Conservation (phyloP, 768 basidiomycete genomes). For the Lactarius evosmus region DNA sequence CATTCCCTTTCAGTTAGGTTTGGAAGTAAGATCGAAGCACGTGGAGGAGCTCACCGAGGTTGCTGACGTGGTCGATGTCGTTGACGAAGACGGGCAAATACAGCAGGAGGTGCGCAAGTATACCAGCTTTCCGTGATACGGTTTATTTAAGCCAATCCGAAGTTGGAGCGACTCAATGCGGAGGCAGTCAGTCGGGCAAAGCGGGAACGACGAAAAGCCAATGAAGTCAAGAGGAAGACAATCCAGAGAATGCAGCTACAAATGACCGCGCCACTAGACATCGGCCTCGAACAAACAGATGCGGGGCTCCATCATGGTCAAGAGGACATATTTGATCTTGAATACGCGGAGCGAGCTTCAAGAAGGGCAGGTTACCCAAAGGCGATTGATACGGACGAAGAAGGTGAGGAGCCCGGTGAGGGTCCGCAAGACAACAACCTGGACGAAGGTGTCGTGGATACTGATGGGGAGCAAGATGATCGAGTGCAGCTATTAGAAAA, state of each 20-base stretch:
- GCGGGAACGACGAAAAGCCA: constrained; percentile 77
- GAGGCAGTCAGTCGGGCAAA: constrained; percentile 72
- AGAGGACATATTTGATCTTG: constrained; percentile 87
- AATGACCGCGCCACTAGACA: constrained; percentile 97
- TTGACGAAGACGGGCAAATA: constrained; percentile 88
- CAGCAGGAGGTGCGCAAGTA: constrained; percentile 70
- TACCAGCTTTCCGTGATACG: constrained; percentile 15
- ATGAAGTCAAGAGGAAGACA: constrained; percentile 83
- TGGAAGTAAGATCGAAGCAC: constrained; percentile 76
- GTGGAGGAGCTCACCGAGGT: constrained; percentile 74
- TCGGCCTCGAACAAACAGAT: constrained; percentile 84
- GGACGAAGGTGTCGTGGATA: constrained; percentile 49
- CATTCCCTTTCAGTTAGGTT: constrained; percentile 54
- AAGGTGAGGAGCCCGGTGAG: constrained; percentile 47
- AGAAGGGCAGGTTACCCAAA: constrained; percentile 40
- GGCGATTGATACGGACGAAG: constrained; percentile 30
- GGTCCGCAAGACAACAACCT: constrained; percentile 41
- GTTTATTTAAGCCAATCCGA: constrained; percentile 18
- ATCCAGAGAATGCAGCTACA: constrained; percentile 94
- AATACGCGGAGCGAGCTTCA: constrained; percentile 49
- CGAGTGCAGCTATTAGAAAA: constrained; percentile 66
- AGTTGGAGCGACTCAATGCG: constrained; percentile 82
- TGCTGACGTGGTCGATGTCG: constrained; percentile 58
- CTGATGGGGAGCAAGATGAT: constrained; percentile 67
- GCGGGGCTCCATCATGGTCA: constrained; percentile 67